Evolutionary conservation across 1,139 yeast genomes (phyloP).

Genomic region (Tardiomyces depauwii): DNA sequence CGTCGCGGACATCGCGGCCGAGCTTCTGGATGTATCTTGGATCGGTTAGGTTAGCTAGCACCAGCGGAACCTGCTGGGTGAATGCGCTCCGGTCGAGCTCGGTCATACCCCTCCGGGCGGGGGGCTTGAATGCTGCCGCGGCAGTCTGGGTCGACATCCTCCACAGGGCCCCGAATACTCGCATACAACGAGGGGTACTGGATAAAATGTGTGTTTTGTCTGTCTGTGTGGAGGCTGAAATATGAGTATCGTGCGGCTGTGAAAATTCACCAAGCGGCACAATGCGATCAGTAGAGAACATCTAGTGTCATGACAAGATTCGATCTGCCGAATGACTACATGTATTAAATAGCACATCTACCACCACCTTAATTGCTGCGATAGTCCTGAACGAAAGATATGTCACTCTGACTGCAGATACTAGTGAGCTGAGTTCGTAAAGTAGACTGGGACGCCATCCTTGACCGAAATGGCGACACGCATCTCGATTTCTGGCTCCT

Average conservation of each 20-base stretch:
- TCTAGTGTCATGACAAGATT: too few relatives aligned
- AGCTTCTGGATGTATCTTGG: conserved; percentile 41
- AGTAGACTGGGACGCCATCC: conserved; percentile 5
- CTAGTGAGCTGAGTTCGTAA: too few relatives aligned
- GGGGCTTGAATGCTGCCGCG: conserved; percentile 34
- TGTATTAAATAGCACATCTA: too few relatives aligned
- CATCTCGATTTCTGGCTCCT: conserved; percentile 2
- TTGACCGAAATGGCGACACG: conserved; percentile 3
- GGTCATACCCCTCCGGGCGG: conserved; percentile 54
- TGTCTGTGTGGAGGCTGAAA: too few relatives aligned
- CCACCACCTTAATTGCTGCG: too few relatives aligned
- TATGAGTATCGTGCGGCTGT: too few relatives aligned
- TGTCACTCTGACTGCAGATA: too few relatives aligned
- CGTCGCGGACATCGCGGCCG: conserved; percentile 40
- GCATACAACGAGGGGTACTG: background rate
- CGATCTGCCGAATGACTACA: too few relatives aligned
- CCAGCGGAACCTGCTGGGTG: conserved; percentile 40
- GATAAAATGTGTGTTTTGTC: too few relatives aligned
- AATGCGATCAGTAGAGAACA: too few relatives aligned
- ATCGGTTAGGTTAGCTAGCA: conserved; percentile 59
- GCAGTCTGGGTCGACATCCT: background rate
- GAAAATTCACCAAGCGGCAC: too few relatives aligned
- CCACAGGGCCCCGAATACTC: background rate
- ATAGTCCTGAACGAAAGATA: too few relatives aligned
- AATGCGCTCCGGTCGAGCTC: conserved; percentile 57